Conservation (phyloP, 2,329 filamentous ascomycete genomes). For the Aspergillus eucalypticola region DNA sequence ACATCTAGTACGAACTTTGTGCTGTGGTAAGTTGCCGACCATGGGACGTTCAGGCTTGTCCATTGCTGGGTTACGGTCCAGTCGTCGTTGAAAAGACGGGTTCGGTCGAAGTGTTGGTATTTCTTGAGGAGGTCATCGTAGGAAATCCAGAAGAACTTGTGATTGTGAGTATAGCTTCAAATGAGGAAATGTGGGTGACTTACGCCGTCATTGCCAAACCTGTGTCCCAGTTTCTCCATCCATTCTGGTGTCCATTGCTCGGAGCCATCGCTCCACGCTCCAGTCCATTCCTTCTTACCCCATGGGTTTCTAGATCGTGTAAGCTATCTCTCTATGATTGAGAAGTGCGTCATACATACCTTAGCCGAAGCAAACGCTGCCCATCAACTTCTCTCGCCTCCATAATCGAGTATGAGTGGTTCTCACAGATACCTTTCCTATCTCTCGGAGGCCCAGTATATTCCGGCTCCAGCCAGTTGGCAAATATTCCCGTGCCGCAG, state of each 20-base stretch:
- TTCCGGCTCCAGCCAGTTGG: slow-evolving; percentile 45
- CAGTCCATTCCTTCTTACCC: slow-evolving; percentile 79
- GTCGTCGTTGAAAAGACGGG: slow-evolving; percentile 60
- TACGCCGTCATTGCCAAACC: slow-evolving; percentile 73
- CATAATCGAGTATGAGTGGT: slow-evolving; percentile 61
- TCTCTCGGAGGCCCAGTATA: slow-evolving; percentile 38
- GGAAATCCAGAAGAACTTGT: slow-evolving; percentile 59
- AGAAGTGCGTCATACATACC: slow-evolving; percentile 38
- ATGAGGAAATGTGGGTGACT: background rate
- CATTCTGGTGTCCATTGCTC: slow-evolving; percentile 82
- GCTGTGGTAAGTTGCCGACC: slow-evolving; percentile 62
- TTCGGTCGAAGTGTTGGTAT: slow-evolving; percentile 62
- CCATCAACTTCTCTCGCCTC: slow-evolving; percentile 62
- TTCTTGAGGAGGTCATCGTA: slow-evolving; percentile 60
- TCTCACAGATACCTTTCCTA: slow-evolving; percentile 47
- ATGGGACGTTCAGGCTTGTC: slow-evolving; percentile 61
- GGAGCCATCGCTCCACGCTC: slow-evolving; percentile 78
- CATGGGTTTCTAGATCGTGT: slow-evolving; percentile 67
- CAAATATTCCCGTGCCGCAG: slow-evolving; percentile 49
- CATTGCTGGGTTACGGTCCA: slow-evolving; percentile 64
- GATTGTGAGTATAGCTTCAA: slow-evolving; percentile 6
- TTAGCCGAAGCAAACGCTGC: slow-evolving; percentile 64
- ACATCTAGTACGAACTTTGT: slow-evolving; percentile 61
- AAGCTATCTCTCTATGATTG: slow-evolving; percentile 8
- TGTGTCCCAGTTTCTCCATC: slow-evolving; percentile 70